These are phyloP conservation scores for Abelmoschus esculentus DNA, from an alignment of 345 rosid genomes.

Conservation along the genomic window DNA sequence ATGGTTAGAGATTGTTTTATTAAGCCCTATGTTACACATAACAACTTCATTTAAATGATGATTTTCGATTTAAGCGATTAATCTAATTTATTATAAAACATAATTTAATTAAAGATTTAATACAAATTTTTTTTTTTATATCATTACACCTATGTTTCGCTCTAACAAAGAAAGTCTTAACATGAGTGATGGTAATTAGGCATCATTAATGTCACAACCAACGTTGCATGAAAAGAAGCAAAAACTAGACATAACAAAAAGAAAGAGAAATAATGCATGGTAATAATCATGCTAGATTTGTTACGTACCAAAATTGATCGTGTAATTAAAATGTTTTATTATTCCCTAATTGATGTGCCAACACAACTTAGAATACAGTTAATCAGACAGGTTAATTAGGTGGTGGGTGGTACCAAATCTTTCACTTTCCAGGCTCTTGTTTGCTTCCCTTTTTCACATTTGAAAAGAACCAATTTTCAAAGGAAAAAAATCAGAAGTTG, in stretches of 20 bases:
- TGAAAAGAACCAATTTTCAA: no score
- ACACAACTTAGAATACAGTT: background rate
- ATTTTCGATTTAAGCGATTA: no score
- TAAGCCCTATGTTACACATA: no score
- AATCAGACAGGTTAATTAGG: slow-evolving; percentile 3
- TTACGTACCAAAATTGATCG: background rate
- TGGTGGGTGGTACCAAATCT: background rate
- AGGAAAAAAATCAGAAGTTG: no score
- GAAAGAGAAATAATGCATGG: background rate
- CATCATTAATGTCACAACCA: background rate
- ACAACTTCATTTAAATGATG: no score
- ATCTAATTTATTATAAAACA: no score
- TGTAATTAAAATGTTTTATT: background rate
- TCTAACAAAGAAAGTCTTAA: no score
- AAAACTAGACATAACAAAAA: background rate
- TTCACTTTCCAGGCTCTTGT: background rate
- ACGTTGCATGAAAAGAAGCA: slow-evolving; percentile 11
- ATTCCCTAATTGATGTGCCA: slow-evolving; percentile 1
- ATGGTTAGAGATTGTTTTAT: no score
- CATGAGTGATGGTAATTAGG: background rate
- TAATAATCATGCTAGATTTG: background rate
- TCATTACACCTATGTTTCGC: no score
- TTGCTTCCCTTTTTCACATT: background rate
- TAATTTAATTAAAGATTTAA: no score
- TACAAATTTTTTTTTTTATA: no score